These are phyloP conservation scores for Gentiana dahurica DNA, from an alignment of 257 asterid species.

Conservation along the genomic window DNA sequence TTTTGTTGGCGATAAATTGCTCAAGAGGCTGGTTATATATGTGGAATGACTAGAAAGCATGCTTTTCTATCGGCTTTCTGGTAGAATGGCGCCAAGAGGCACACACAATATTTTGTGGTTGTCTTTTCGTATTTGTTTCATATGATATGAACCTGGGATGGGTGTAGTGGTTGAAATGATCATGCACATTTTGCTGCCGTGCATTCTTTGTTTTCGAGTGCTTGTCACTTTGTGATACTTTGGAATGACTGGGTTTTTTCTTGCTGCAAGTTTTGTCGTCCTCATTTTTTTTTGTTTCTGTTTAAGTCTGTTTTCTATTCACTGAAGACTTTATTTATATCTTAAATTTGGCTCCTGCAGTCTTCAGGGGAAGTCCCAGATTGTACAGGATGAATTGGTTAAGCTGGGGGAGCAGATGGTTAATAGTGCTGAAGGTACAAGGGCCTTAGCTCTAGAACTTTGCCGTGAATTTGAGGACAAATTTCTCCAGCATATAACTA, in stretches of 20 bases:
- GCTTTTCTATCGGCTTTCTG: not conserved
- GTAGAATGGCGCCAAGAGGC: not conserved
- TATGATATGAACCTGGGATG: too few relatives aligned
- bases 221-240: too few relatives aligned
- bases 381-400: constrained; percentile 88
- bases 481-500: constrained; percentile 87
- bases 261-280: too few relatives aligned
- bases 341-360: constrained; percentile 31
- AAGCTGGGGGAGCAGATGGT: constrained; percentile 97
- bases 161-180: too few relatives aligned
- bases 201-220: too few relatives aligned
- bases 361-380: constrained; percentile 93
- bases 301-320: not conserved
- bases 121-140: not conserved
- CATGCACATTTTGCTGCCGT: too few relatives aligned
- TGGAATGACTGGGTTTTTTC: too few relatives aligned
- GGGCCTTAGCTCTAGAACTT: constrained; percentile 93
- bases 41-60: not conserved
- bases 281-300: too few relatives aligned
- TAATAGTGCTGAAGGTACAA: constrained; percentile 82
- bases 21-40: not conserved
- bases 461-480: constrained; percentile 99
- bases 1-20: not conserved
- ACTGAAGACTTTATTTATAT: not conserved
- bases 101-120: not conserved